Conservation (phyloP, 1,284 basidiomycete species). For the Afroboletus lepidellus region DNA sequence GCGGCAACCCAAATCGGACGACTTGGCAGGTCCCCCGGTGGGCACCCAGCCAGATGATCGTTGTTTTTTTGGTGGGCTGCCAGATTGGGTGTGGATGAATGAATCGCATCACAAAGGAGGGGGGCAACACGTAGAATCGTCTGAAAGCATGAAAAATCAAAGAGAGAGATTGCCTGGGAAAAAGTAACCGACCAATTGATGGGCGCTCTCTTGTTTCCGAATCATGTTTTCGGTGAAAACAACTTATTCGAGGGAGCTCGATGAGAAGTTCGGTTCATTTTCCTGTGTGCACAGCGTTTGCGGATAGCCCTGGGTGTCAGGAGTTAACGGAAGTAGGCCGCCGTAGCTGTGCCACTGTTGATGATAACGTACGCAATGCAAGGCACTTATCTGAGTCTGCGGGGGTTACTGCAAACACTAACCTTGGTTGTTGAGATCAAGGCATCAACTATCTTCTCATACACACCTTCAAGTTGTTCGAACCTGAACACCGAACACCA, state of each 20-base stretch:
- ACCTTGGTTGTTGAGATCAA: too few relatives aligned
- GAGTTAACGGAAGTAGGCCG: not conserved
- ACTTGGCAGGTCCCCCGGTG: not conserved
- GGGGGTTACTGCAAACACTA: too few relatives aligned
- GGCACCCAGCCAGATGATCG: not conserved
- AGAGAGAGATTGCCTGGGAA: constrained; percentile 5
- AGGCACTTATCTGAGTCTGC: too few relatives aligned
- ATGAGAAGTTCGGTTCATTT: not conserved
- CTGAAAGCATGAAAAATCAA: not conserved
- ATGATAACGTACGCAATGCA: not conserved
- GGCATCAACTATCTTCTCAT: too few relatives aligned
- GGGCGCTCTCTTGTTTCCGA: not conserved
- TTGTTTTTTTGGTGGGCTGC: not conserved
- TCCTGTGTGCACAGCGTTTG: constrained; percentile 17
- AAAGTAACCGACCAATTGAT: not conserved
- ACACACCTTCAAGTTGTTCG: too few relatives aligned
- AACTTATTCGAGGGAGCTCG: too few relatives aligned
- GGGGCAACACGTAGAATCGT: not conserved
- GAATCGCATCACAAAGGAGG: not conserved
- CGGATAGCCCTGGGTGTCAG: not conserved
- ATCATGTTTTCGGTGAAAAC: not conserved
- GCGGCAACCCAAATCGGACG: not conserved
- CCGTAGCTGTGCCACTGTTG: not conserved
- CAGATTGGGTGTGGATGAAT: not conserved
- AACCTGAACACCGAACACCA: too few relatives aligned